Evolutionary conservation across 805 yeast genomes (phyloP).

Genomic region (Spathaspora gorwiae): DNA sequence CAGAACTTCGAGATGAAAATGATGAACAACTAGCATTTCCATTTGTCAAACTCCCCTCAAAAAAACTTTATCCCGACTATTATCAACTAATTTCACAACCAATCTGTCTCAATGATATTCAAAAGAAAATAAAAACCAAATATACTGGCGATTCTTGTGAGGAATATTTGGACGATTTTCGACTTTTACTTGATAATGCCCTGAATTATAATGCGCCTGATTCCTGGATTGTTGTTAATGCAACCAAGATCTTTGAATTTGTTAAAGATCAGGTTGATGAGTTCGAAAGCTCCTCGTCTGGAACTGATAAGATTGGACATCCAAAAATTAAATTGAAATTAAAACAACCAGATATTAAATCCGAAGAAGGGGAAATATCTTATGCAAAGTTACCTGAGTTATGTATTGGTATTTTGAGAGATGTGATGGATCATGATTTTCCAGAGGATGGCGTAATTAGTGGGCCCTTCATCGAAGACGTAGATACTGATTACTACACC

Average conservation of each 20-base stretch:
- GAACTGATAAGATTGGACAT: constrained; percentile 2
- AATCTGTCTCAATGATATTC: constrained; percentile 29
- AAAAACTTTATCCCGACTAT: constrained; percentile 38
- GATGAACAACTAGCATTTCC: constrained; percentile 21
- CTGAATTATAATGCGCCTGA: constrained; percentile 37
- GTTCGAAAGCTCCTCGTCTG: constrained; percentile 14
- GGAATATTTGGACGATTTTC: constrained; percentile 32
- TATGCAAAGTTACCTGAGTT: constrained; percentile 16
- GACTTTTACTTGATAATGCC: constrained; percentile 35
- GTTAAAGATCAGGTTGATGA: constrained; percentile 49
- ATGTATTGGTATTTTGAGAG: constrained; percentile 27
- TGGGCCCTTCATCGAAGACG: constrained; percentile 72
- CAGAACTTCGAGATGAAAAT: constrained; percentile 27
- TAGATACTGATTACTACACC: constrained; percentile 66
- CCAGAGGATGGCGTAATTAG: constrained; percentile 51
- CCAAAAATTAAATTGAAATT: constrained; percentile 11
- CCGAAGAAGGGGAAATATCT: constrained; percentile 12
- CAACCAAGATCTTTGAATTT: constrained; percentile 50
- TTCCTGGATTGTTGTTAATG: constrained; percentile 61
- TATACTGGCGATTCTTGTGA: constrained; percentile 36
- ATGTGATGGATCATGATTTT: constrained; percentile 41
- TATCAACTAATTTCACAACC: constrained; percentile 31
- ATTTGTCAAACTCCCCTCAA: constrained; percentile 32
- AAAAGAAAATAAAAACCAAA: constrained; percentile 34
- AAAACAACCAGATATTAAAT: constrained; percentile 4